Percentiles rank a stretch among this genome's conserved stretches.
These are phyloP conservation scores for Trifolium fragiferum DNA, from an alignment of 306 rosid species.

Conservation along the genomic window DNA sequence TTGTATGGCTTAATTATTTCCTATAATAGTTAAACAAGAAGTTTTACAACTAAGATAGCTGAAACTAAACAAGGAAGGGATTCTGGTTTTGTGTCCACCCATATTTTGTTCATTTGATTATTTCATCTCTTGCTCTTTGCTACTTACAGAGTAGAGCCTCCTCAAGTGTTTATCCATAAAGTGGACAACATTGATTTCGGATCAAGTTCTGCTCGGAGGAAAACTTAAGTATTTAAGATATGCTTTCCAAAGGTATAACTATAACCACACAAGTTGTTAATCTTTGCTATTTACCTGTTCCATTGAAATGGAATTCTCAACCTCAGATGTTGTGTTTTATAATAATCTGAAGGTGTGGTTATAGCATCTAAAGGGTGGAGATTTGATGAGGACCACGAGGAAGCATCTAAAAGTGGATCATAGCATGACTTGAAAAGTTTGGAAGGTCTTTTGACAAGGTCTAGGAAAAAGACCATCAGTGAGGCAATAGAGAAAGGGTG, in stretches of 20 bases:
- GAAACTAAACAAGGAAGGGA: constrained; percentile 18
- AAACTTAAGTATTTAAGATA: constrained; percentile 38
- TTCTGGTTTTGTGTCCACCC: constrained; percentile 1
- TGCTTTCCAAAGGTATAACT: constrained; percentile 48
- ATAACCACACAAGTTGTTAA: not conserved
- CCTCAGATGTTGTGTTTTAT: not conserved
- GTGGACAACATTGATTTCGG: constrained; percentile 39
- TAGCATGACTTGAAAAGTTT: not conserved
- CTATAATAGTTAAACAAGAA: too few species aligned
- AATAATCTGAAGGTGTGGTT: too few species aligned
- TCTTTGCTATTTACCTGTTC: not conserved
- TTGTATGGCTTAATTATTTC: constrained; percentile 8
- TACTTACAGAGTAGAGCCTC: constrained; percentile 64
- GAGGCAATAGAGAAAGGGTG: not conserved
- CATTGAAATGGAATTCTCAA: constrained; percentile 3
- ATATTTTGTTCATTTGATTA: constrained; percentile 38
- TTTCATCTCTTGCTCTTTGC: constrained; percentile 28
- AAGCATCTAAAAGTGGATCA: not conserved
- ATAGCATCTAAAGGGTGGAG: too few species aligned
- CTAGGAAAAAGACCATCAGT: not conserved
- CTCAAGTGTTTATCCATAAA: constrained; percentile 68
- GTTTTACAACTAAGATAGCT: not conserved
- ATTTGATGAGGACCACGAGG: not conserved
- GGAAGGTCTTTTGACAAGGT: not conserved
- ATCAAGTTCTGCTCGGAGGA: constrained; percentile 49